phyloP scores from a whole-genome alignment of 148 eudicot genomes.

The Rhododendron molle region DNA sequence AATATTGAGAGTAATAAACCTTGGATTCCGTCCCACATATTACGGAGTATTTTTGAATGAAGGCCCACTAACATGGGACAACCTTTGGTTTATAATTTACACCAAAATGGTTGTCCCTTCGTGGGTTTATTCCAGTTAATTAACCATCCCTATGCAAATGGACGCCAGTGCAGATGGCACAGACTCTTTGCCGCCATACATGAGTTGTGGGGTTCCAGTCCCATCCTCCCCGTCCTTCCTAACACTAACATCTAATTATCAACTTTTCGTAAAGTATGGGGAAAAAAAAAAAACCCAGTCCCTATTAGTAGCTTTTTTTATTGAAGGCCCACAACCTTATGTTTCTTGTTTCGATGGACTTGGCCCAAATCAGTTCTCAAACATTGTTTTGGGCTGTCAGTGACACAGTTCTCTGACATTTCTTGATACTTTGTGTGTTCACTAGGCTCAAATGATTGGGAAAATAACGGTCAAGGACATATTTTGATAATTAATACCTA shows the following conservation, averaged over 20 bases:
- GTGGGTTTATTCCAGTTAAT: not conserved
- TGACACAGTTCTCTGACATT: not conserved
- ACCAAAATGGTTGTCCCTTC: not conserved
- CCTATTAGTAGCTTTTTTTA: not conserved
- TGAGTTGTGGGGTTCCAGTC: not conserved
- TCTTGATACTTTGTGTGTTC: not conserved
- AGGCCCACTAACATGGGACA: not conserved
- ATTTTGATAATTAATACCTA: no score
- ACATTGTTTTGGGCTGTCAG: not conserved
- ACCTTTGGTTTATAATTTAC: not conserved
- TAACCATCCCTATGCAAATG: no score
- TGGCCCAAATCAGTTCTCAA: not conserved
- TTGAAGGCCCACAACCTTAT: not conserved
- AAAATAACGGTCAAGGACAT: no score
- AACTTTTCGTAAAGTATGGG: not conserved
- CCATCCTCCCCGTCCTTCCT: not conserved
- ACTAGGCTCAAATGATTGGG: not conserved
- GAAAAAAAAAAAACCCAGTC: no score
- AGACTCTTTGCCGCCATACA: no score
- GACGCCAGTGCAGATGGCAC: no score
- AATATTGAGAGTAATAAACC: slow-evolving; percentile 12
- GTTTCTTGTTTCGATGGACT: not conserved
- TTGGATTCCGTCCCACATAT: slow-evolving; percentile 6
- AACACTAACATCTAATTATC: not conserved
- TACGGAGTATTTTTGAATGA: no score